Conservation (phyloP, 345 rosid genomes). For the Ailanthus altissimus region DNA sequence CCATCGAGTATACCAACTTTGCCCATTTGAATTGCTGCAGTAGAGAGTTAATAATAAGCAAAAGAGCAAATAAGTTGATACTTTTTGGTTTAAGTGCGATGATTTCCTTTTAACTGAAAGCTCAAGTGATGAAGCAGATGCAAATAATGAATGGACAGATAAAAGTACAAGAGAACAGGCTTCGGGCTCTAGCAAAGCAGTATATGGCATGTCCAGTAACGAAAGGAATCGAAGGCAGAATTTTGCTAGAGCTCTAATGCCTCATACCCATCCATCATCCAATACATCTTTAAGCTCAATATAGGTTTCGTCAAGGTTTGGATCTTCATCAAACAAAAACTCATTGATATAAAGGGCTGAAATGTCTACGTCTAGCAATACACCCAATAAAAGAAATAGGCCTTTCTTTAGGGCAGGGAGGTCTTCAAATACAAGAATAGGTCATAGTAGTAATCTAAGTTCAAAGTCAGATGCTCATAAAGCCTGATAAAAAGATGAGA, state of each 20-base stretch:
- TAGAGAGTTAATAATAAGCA: no score
- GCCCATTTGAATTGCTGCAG: no score
- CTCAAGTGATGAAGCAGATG: slow-evolving; percentile 98
- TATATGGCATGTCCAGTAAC: slow-evolving; percentile 96
- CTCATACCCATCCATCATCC: slow-evolving; percentile 79
- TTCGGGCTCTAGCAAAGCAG: slow-evolving; percentile 87
- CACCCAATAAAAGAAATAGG: slow-evolving; percentile 60
- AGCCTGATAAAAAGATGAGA: slow-evolving; percentile 90
- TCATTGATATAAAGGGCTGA: slow-evolving; percentile 49
- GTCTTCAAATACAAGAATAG: slow-evolving; percentile 59
- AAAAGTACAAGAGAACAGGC: slow-evolving; percentile 97
- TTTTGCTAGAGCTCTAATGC: slow-evolving; percentile 89
- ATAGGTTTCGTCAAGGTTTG: slow-evolving; percentile 58
- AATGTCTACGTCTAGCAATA: slow-evolving; percentile 58
- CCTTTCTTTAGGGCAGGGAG: slow-evolving; percentile 47
- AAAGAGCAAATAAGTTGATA: no score
- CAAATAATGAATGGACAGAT: slow-evolving; percentile 97
- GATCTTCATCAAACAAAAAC: slow-evolving; percentile 59
- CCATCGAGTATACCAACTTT: no score
- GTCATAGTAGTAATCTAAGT: slow-evolving; percentile 85
- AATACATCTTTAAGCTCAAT: slow-evolving; percentile 34
- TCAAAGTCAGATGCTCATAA: slow-evolving; percentile 92
- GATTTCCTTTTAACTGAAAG: slow-evolving; percentile 86
- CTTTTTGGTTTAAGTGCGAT: slow-evolving; percentile 89
- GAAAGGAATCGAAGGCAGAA: slow-evolving; percentile 87